These are phyloP conservation scores for Symbiodinium pilosum DNA, from an alignment of 73 alveolate species.

Conservation along the genomic window DNA sequence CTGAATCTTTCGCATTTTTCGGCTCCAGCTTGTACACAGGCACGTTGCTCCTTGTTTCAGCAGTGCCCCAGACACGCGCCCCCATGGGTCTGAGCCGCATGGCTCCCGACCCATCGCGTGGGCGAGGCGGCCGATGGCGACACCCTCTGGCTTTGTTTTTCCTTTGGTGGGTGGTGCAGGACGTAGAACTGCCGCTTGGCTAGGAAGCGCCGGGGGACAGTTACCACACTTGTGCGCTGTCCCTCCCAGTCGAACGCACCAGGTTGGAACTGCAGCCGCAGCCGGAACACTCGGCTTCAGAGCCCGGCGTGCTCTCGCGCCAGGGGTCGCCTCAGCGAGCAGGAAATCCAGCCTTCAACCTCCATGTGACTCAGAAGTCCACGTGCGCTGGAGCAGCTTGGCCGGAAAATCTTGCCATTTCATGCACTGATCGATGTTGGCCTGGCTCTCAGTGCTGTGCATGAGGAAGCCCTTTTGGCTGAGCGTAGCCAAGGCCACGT, in stretches of 20 bases:
- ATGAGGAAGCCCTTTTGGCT: too few relatives aligned
- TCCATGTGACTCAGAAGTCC: not conserved
- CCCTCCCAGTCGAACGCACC: too few relatives aligned
- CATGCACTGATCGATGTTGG: too few relatives aligned
- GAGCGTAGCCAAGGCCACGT: not conserved
- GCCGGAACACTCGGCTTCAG: too few relatives aligned
- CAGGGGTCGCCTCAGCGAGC: too few relatives aligned
- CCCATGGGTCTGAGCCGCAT: not conserved
- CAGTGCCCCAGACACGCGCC: not conserved
- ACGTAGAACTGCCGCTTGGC: not conserved
- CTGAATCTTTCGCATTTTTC: too few relatives aligned
- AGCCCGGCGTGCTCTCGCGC: too few relatives aligned
- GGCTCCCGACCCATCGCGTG: not conserved
- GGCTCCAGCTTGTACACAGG: too few relatives aligned
- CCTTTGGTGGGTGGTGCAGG: not conserved
- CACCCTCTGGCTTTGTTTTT: not conserved
- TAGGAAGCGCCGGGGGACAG: too few relatives aligned
- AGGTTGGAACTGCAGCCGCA: too few relatives aligned
- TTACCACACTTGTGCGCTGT: too few relatives aligned
- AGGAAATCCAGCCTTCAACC: constrained; percentile 2
- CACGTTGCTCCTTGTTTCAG: not conserved
- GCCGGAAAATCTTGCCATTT: not conserved
- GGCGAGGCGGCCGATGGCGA: not conserved
- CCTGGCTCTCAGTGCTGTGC: too few relatives aligned
- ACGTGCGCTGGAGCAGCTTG: not conserved